These are phyloP conservation scores for Solanum hybrid DNA, from an alignment of 305 asterid genomes.

Conservation along the genomic window DNA sequence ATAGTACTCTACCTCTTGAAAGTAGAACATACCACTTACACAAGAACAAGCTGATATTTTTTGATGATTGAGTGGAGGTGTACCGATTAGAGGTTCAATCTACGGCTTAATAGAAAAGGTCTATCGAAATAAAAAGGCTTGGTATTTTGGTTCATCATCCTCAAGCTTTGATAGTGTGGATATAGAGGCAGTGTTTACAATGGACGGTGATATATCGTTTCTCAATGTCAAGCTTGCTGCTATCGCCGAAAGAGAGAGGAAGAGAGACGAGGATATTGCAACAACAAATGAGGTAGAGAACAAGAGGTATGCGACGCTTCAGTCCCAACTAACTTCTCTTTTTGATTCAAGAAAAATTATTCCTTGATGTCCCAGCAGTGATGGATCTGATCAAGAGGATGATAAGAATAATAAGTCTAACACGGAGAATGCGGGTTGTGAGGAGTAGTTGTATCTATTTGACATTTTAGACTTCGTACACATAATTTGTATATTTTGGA, in stretches of 20 bases:
- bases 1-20: background rate
- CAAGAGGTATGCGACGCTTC: background rate
- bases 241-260: background rate
- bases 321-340: background rate
- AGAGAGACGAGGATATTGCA: background rate
- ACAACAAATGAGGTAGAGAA: background rate
- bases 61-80: background rate
- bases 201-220: background rate
- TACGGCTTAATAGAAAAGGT: background rate
- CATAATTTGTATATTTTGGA: background rate
- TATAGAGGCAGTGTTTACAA: background rate
- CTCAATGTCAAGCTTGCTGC: background rate
- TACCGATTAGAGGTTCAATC: background rate
- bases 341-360: background rate
- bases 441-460: background rate
- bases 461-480: background rate
- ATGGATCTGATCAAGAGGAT: background rate
- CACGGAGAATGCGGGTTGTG: background rate
- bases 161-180: background rate
- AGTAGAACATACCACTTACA: background rate
- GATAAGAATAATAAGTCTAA: background rate
- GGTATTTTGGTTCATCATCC: background rate
- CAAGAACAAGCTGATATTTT: background rate
- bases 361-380: background rate
- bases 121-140: background rate